Evolutionary conservation across 768 basidiomycete genomes (phyloP), one percentile per base, ranked within the genome.

Genomic region (Xanthoconium stramineum): DNA sequence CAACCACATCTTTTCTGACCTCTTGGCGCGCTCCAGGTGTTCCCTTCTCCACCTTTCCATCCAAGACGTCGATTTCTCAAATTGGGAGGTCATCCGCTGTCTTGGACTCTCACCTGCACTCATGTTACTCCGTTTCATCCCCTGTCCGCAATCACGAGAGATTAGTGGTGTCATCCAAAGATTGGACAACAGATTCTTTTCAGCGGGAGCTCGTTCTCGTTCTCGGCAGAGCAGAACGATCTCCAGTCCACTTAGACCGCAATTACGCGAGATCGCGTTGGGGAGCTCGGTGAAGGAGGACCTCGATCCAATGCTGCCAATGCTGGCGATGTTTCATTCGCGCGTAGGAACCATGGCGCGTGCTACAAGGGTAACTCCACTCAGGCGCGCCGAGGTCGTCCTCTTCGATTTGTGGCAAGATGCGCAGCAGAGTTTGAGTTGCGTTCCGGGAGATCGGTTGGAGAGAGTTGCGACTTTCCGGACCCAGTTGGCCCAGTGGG

Each of bases 71-170:
- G 17, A 59, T 32, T 62, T 68, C 50, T 49, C 67, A 10, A 58
- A 59, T n/a, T 46, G 59, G 10, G 67, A 67, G 17, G 33, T 69
- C 9, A 5, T 64, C 19, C 64, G 56, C 3, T 66, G 66, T 39
- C 58, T 68, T 17, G 39, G 47, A 14, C 47, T 52, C 33, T 56
- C 67, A 17, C 59, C 20, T 44, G 35, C 50, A 20, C 61, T 62
- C 48, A 43, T 38, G 14, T 56, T 56, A 19, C 39, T 69, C 38
- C 43, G 54, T 24, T 62, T 67, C 33, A 58, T 68, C 28, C 64
- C 61, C 20, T 61, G 36, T 5, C 64, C 61, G 15, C 56, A 56
- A 20, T 61, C 59, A 10, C 64, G 68, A 13, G 32, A 63, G 19
- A 53, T 63, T 5, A 6, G 35, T 15, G 55, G 60, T 13, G n/a